Evolutionary conservation across 768 basidiomycete species (phyloP).

Genomic region (Tulasnella sp.): DNA sequence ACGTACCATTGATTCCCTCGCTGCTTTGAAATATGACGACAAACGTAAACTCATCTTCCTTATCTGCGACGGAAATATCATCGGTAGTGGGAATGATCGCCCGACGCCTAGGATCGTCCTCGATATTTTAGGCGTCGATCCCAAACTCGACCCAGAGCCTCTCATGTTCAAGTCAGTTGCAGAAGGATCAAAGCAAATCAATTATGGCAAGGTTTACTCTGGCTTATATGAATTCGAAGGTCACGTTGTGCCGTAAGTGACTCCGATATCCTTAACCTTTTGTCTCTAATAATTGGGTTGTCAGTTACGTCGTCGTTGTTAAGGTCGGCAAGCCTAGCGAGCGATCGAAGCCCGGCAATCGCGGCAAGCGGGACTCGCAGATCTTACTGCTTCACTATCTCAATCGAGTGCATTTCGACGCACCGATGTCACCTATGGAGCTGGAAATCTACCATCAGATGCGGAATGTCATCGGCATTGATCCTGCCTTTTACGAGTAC

Average conservation of each 20-base stretch:
- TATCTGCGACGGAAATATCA: conserved; percentile 95
- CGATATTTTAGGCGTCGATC: conserved; percentile 89
- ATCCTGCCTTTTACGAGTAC: conserved; percentile 96
- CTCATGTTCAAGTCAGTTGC: conserved; percentile 87
- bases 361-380: conserved; percentile 93
- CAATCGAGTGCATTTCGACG: conserved; percentile 91
- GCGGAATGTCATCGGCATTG: conserved; percentile 95
- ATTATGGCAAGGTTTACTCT: conserved; percentile 94
- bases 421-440: conserved; percentile 89
- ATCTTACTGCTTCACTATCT: conserved; percentile 86
- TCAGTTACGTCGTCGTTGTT: conserved; percentile 83
- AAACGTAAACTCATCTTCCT: conserved; percentile 91
- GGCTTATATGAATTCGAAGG: conserved; percentile 93
- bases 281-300: conserved; percentile 12
- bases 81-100: conserved; percentile 88
- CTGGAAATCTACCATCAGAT: conserved; percentile 96
- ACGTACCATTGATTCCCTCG: conserved; percentile 85
- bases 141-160: conserved; percentile 85
- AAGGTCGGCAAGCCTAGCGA: conserved; percentile 95
- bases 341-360: conserved; percentile 86
- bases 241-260: conserved; percentile 84
- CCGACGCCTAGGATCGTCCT: conserved; percentile 89
- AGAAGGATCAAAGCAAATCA: conserved; percentile 82
- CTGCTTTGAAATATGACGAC: conserved; percentile 87
- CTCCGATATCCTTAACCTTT: neutral